These are phyloP conservation scores for Groenewaldozyma auringiensis DNA, from an alignment of 1,139 yeast genomes.

Conservation along the genomic window DNA sequence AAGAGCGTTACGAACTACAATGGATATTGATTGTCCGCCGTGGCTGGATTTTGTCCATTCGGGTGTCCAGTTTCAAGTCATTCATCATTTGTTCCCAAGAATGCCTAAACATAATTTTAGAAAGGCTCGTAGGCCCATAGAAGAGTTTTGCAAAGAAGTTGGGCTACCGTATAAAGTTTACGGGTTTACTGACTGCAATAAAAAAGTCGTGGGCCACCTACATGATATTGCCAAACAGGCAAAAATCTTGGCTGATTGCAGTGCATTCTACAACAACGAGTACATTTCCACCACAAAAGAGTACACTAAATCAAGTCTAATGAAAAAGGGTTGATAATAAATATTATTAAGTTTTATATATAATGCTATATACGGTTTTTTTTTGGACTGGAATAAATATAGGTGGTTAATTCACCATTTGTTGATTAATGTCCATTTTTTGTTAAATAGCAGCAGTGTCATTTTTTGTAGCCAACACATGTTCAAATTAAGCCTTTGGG, in stretches of 20 bases:
- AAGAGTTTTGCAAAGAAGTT: constrained; percentile 63
- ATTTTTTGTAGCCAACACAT: too few relatives aligned
- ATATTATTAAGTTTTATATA: background rate
- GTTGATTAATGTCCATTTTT: too few relatives aligned
- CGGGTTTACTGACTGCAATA: constrained; percentile 75
- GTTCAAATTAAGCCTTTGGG: background rate
- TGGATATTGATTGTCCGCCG: constrained; percentile 92
- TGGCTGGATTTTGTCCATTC: constrained; percentile 92
- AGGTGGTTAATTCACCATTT: too few relatives aligned
- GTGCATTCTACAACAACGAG: constrained; percentile 31
- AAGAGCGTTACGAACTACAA: constrained; percentile 79
- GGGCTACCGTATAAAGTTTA: constrained; percentile 78
- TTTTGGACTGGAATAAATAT: too few relatives aligned
- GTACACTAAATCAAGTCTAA: too few relatives aligned
- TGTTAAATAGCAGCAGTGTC: too few relatives aligned
- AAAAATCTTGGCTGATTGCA: constrained; percentile 59
- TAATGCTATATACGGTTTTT: too few relatives aligned
- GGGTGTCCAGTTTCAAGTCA: constrained; percentile 85
- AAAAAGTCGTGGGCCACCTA: constrained; percentile 57
- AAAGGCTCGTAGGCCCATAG: constrained; percentile 60
- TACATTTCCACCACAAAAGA: too few relatives aligned
- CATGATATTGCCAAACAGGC: constrained; percentile 78
- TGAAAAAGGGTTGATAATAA: constrained; percentile 1
- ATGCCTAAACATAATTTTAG: constrained; percentile 83
- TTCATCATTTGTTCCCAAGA: constrained; percentile 85